A percentile compares a stretch with the other conserved stretches of the same genome.
Conservation (phyloP, 2,329 filamentous ascomycete species). For the Colletotrichum lindemuthianum region DNA sequence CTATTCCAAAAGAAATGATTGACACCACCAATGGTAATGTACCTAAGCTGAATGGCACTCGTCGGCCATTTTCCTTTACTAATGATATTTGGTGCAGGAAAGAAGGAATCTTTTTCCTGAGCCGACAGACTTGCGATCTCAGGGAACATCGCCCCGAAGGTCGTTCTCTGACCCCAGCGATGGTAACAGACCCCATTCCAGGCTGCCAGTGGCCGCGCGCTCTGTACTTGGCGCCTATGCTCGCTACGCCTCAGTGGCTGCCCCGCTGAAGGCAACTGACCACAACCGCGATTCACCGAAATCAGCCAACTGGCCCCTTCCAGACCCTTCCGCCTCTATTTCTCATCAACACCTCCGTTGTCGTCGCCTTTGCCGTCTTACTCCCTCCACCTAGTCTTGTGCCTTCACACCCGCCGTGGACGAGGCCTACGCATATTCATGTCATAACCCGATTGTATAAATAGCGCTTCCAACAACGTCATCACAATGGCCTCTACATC, state of each 20-base stretch:
- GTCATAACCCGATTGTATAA: slow-evolving; percentile 3
- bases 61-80: too few species aligned
- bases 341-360: slow-evolving; percentile 26
- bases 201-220: slow-evolving; percentile 26
- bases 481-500: slow-evolving; percentile 63
- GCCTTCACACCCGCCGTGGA: not conserved
- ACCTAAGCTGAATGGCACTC: too few species aligned
- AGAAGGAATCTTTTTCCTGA: too few species aligned
- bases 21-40: slow-evolving; percentile 1
- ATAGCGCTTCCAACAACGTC: slow-evolving; percentile 21
- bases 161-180: slow-evolving; percentile 12
- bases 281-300: slow-evolving; percentile 17
- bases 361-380: not conserved
- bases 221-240: slow-evolving; percentile 30
- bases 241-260: slow-evolving; percentile 11
- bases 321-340: slow-evolving; percentile 33
- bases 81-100: too few species aligned
- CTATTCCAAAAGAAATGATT: too few species aligned
- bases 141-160: not conserved
- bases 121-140: too few species aligned
- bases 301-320: slow-evolving; percentile 32
- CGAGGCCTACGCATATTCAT: slow-evolving; percentile 15
- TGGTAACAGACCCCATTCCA: slow-evolving; percentile 2
- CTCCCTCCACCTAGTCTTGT: slow-evolving; percentile 11
- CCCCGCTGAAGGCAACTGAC: slow-evolving; percentile 22